Evolutionary conservation across 495 filamentous ascomycete species (phyloP).

Genomic region (Daldinia loculata): DNA sequence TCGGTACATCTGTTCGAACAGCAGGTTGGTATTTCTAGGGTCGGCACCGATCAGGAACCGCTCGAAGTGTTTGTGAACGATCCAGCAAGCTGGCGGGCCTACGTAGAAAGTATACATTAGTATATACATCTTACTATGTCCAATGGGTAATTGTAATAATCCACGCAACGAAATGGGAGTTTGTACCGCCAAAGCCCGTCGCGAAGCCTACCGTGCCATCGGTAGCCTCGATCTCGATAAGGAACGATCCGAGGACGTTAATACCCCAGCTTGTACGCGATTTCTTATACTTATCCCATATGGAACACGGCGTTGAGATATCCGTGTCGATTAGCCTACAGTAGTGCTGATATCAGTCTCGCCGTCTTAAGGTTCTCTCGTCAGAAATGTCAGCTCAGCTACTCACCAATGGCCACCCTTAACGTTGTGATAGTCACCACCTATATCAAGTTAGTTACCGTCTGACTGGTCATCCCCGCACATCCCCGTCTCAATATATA

Average conservation of each 20-base stretch:
- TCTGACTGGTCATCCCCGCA: conserved; percentile 7
- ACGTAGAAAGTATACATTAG: conserved; percentile 3
- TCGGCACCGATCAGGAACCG: conserved; percentile 89
- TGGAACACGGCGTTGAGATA: conserved; percentile 90
- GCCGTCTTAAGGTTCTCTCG: background rate
- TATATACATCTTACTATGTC: background rate
- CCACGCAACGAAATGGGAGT: background rate
- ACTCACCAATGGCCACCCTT: conserved; percentile 83
- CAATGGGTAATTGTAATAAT: background rate
- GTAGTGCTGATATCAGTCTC: conserved; percentile 11
- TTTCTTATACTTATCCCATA: conserved; percentile 84
- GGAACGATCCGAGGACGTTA: conserved; percentile 93
- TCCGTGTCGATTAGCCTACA: conserved; percentile 82
- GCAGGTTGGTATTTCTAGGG: conserved; percentile 83
- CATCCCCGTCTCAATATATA: background rate
- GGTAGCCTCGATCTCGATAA: conserved; percentile 86
- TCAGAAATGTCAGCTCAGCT: background rate
- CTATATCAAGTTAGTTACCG: conserved; percentile 40
- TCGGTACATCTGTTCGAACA: conserved; percentile 96
- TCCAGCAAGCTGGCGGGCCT: conserved; percentile 89
- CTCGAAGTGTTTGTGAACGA: conserved; percentile 89
- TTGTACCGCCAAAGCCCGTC: conserved; percentile 84
- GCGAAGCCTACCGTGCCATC: conserved; percentile 93
- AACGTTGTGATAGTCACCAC: conserved; percentile 95
- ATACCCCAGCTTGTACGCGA: conserved; percentile 94